Base-by-base conservation (phyloP, 2,329 filamentous ascomycete species). In the Fusarium solani-melongenae region DNA sequence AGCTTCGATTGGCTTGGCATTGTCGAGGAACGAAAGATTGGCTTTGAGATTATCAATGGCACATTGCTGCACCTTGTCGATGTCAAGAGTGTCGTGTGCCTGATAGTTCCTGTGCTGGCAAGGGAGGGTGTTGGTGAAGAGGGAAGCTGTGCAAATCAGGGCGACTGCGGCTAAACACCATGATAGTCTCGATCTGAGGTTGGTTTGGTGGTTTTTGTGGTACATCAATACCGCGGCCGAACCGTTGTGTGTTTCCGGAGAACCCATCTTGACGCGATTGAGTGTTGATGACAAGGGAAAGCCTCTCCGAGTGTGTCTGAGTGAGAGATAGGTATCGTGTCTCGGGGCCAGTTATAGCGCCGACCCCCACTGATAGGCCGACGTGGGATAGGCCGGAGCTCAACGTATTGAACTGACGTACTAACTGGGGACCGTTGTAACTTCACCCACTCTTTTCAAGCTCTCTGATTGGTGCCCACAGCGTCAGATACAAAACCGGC, bases 1-100 rank as follows among this genome's bases (percentile, higher is more conserved):
- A 0, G 85, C 67, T 3, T 82, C 70, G 36, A 90, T 88, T 2
- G 87, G 86, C 4, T 80, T 72, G 1, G 87, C 88, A 3, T 77
- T 72, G 14, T 88, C 81, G 3, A 91, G 81, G 69, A 91, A 91
- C 3, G 84, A 84, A 6, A 88, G 81, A 57, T 87, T 83, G 6
- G 83, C 82, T 20, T 84, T 84, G 14, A 89, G 79, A 53, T 86
- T 89, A 38, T 83, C 73, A 65, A 90, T 88, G 15, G 89, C 85
- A 76, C 90, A 92, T 79, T 79, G 70, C 49, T 78, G 77, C 6
- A 74, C 77, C 6, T 67, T 65, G 31, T 62, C 58, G 11, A 76
- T 61, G 27, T 76, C 66, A 5, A 70, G 22, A 38, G 14, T 38
- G 14, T 6, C 20, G 24, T 29, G 39, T 9, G 60, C 60, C 12